Evolutionary conservation across 139 green algal genomes (phyloP).

Genomic region (Chlamydomonas eustigma): DNA sequence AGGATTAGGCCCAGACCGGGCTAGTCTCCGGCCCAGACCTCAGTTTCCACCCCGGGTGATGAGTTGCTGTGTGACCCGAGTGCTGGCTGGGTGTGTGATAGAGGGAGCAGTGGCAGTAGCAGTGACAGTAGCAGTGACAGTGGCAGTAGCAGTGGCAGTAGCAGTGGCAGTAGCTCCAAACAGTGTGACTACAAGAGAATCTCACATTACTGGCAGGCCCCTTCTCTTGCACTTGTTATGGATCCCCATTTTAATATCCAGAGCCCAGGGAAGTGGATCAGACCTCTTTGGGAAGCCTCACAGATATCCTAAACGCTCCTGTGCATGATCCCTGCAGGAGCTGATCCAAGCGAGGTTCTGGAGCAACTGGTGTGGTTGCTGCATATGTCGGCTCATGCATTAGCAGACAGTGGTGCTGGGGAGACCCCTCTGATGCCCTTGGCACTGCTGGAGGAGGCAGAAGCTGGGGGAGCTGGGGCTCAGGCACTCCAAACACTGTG

Average conservation of each 20-base stretch:
- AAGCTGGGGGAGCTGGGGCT: neutral
- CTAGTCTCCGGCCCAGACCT: too few species aligned
- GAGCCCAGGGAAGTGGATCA: too few species aligned
- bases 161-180: too few species aligned
- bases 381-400: constrained; percentile 51
- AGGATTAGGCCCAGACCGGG: too few species aligned
- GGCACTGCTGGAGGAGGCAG: constrained; percentile 29
- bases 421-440: constrained; percentile 76
- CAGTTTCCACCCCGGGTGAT: too few species aligned
- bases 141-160: too few species aligned
- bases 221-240: neutral
- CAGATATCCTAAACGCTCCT: neutral
- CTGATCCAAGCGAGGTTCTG: constrained; percentile 27
- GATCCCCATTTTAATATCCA: neutral
- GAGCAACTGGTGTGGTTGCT: constrained; percentile 61
- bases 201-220: neutral
- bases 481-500: constrained; percentile 15
- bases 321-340: neutral
- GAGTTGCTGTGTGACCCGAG: too few species aligned
- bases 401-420: constrained; percentile 74
- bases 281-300: neutral
- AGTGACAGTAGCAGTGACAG: too few species aligned
- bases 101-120: too few species aligned
- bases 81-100: too few species aligned
- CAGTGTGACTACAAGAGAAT: too few species aligned